Percentiles rank a stretch among this genome's conserved stretches.
Evolutionary conservation across 2,329 filamentous ascomycete species (phyloP).

Genomic region (Xylaria sp.): DNA sequence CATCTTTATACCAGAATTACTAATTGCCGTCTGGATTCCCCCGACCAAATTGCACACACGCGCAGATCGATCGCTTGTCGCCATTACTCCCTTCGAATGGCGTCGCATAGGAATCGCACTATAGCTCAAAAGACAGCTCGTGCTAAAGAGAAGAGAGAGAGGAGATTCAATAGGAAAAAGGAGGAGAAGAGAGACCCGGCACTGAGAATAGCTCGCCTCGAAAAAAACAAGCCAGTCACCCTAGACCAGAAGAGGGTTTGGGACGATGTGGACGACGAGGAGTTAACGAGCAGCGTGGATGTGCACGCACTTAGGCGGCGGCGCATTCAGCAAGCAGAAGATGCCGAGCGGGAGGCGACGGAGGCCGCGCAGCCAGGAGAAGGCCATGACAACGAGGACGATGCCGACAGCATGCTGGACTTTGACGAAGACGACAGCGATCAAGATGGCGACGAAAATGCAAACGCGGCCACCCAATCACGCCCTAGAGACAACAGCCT

Average conservation of each 20-base stretch:
- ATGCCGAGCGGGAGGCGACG: constrained; percentile 55
- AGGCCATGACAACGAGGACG: constrained; percentile 58
- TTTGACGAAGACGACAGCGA: constrained; percentile 66
- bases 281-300: constrained; percentile 66
- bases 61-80: background rate
- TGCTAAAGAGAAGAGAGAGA: constrained; percentile 79
- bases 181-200: constrained; percentile 87
- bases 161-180: constrained; percentile 81
- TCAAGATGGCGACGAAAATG: constrained; percentile 51
- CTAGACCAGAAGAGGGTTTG: constrained; percentile 90
- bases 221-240: constrained; percentile 81
- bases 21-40: background rate
- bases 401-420: constrained; percentile 83
- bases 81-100: constrained; percentile 26
- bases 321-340: constrained; percentile 63
- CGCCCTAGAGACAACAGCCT: constrained; percentile 60
- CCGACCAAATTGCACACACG: background rate
- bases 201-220: constrained; percentile 76
- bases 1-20: background rate
- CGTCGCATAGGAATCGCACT: constrained; percentile 40
- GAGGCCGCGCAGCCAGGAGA: constrained; percentile 49
- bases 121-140: constrained; percentile 82
- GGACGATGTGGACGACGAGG: constrained; percentile 78
- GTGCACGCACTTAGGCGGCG: constrained; percentile 66
- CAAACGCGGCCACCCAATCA: constrained; percentile 54